phyloP scores from a whole-genome alignment of 345 rosid species.

The Populus simonii region DNA sequence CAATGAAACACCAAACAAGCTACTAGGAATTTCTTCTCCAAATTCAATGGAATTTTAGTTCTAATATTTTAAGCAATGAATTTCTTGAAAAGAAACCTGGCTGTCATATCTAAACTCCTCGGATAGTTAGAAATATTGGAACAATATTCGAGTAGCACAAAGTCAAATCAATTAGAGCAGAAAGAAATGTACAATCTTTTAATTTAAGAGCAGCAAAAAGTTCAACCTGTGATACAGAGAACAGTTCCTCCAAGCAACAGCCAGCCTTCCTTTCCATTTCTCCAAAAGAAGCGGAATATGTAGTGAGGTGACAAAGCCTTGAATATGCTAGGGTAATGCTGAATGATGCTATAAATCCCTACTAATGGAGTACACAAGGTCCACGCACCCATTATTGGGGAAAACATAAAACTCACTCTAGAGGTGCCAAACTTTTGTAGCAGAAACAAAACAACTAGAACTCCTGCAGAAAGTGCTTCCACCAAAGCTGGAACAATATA shows the following conservation, averaged over 20 bases:
- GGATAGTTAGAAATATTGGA: background rate
- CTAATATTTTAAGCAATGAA: background rate
- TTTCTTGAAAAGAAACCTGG: background rate
- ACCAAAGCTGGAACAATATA: slow-evolving; percentile 56
- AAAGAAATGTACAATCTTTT: background rate
- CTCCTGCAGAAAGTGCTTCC: slow-evolving; percentile 63
- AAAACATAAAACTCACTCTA: slow-evolving; percentile 78
- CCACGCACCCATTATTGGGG: slow-evolving; percentile 88
- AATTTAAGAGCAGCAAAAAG: background rate
- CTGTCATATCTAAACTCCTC: background rate
- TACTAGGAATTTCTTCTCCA: background rate
- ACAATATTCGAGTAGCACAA: background rate
- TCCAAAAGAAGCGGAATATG: slow-evolving; percentile 53
- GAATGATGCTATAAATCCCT: slow-evolving; percentile 70
- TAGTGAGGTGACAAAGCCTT: slow-evolving; percentile 79
- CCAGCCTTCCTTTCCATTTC: slow-evolving; percentile 76
- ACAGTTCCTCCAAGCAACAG: slow-evolving; percentile 74
- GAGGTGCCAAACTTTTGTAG: slow-evolving; percentile 84
- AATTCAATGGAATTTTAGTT: background rate
- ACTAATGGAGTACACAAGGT: slow-evolving; percentile 67
- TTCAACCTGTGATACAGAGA: slow-evolving; percentile 75
- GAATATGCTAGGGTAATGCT: slow-evolving; percentile 61
- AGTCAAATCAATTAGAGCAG: background rate
- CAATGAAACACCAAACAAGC: background rate
- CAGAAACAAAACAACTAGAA: slow-evolving; percentile 66